Evolutionary conservation across 352 stramenopile species (phyloP).

Genomic region (Phytophthora podocarpi): DNA sequence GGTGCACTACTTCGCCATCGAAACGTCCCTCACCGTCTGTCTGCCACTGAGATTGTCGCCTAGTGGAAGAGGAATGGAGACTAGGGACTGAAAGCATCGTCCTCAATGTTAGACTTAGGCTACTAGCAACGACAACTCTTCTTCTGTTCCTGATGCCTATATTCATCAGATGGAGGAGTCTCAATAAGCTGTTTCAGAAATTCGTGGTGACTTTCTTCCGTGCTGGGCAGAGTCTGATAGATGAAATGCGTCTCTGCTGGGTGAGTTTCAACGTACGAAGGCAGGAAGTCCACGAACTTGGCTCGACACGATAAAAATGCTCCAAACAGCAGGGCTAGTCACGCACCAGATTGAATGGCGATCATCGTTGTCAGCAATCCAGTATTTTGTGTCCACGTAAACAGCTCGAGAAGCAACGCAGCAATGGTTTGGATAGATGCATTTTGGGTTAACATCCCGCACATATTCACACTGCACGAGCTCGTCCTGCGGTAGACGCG

Average conservation of each 20-base stretch:
- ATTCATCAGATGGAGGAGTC: conserved; percentile 14
- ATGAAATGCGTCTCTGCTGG: conserved; percentile 5
- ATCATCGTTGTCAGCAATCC: conserved; percentile 1
- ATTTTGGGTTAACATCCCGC: conserved; percentile 17
- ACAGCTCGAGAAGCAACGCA: neutral
- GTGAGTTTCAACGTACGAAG: neutral
- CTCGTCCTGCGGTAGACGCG: neutral
- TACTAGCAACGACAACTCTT: conserved; percentile 15
- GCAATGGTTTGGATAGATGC: conserved; percentile 7
- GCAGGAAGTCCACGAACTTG: conserved; percentile 1
- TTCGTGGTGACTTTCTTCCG: conserved; percentile 4
- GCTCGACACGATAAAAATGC: conserved; percentile 4
- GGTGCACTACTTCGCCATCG: neutral
- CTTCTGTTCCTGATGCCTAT: conserved; percentile 14
- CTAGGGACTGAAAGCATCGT: neutral
- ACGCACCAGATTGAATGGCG: conserved; percentile 2
- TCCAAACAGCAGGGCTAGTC: conserved; percentile 4
- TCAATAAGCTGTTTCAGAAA: conserved; percentile 1
- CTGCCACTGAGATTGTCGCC: conserved; percentile 16
- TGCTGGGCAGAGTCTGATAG: neutral
- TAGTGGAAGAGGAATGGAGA: neutral
- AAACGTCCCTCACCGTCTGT: conserved; percentile 14
- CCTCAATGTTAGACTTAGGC: neutral
- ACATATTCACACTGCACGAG: conserved; percentile 3
- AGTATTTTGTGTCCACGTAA: neutral